Conservation (phyloP, 1,284 basidiomycete genomes). For the Omphalotus olearius region DNA sequence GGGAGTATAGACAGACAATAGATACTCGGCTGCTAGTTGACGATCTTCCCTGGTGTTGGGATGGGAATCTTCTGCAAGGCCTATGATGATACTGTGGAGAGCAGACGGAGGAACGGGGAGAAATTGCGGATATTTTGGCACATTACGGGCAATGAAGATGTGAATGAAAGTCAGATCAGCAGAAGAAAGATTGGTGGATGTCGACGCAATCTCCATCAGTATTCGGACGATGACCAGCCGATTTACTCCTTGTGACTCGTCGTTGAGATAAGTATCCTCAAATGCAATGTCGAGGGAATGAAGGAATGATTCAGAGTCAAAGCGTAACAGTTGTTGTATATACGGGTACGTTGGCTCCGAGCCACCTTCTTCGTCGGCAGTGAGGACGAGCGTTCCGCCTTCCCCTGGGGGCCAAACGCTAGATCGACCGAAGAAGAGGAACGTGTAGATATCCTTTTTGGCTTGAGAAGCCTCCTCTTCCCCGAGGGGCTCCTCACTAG, state of each 20-base stretch:
- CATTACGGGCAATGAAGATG: slow-evolving; percentile 95
- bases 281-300: slow-evolving; percentile 94
- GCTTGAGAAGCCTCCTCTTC: slow-evolving; percentile 63
- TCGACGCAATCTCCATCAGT: slow-evolving; percentile 74
- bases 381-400: slow-evolving; percentile 70
- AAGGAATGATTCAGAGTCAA: slow-evolving; percentile 93
- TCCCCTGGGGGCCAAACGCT: slow-evolving; percentile 74
- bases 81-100: slow-evolving; percentile 74
- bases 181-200: slow-evolving; percentile 48
- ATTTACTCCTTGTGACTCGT: slow-evolving; percentile 60
- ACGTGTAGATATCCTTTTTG: slow-evolving; percentile 70
- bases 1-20: slow-evolving; percentile 91
- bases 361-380: slow-evolving; percentile 66
- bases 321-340: slow-evolving; percentile 76
- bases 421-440: slow-evolving; percentile 83
- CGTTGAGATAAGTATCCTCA: slow-evolving; percentile 90
- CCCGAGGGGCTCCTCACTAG: slow-evolving; percentile 72
- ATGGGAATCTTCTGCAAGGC: slow-evolving; percentile 73
- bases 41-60: slow-evolving; percentile 83
- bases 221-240: slow-evolving; percentile 85
- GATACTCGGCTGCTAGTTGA: slow-evolving; percentile 91
- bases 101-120: slow-evolving; percentile 66
- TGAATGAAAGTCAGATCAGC: slow-evolving; percentile 80
- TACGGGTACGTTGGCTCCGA: slow-evolving; percentile 87
- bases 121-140: slow-evolving; percentile 95